Evolutionary conservation across 345 rosid species (phyloP).

Genomic region (Populus tremula): DNA sequence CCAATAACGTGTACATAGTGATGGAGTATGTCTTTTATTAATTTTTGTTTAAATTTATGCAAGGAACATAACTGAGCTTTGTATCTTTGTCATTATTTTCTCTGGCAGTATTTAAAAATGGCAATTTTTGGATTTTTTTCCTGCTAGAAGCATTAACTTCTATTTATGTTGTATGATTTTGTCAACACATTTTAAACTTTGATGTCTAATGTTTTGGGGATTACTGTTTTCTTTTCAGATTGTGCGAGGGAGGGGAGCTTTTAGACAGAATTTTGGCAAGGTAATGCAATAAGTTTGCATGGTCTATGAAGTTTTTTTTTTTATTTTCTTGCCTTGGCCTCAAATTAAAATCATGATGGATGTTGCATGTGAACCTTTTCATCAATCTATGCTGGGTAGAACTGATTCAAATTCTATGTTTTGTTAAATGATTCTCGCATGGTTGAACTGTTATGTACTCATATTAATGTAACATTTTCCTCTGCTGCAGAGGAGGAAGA

Average conservation of each 20-base stretch:
- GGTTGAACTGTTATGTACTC: conserved; percentile 6
- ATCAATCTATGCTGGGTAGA: not conserved
- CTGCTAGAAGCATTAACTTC: not conserved
- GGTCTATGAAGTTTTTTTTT: not conserved
- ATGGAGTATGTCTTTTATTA: conserved; percentile 79
- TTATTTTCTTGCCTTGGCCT: not conserved
- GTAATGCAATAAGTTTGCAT: conserved; percentile 29
- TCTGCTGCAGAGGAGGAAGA: conserved; percentile 78
- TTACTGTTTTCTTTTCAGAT: conserved; percentile 44
- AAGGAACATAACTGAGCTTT: conserved; percentile 5
- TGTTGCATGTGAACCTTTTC: not conserved
- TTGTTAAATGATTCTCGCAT: not conserved
- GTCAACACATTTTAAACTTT: not conserved
- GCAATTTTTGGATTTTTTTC: not conserved
- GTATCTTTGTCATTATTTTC: not conserved
- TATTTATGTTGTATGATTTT: not conserved
- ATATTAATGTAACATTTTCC: not conserved
- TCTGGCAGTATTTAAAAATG: not conserved
- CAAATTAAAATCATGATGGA: not conserved
- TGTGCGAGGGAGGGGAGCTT: conserved; percentile 97
- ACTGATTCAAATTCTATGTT: not conserved
- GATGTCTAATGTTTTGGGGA: conserved; percentile 10
- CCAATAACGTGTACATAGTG: conserved; percentile 68
- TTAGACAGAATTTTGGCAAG: conserved; percentile 87
- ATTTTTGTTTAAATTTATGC: conserved; percentile 21